Evolutionary conservation across 495 filamentous ascomycete species (phyloP), one percentile per base, ranked within the genome.

Genomic region (Sordaria brevicollis): DNA sequence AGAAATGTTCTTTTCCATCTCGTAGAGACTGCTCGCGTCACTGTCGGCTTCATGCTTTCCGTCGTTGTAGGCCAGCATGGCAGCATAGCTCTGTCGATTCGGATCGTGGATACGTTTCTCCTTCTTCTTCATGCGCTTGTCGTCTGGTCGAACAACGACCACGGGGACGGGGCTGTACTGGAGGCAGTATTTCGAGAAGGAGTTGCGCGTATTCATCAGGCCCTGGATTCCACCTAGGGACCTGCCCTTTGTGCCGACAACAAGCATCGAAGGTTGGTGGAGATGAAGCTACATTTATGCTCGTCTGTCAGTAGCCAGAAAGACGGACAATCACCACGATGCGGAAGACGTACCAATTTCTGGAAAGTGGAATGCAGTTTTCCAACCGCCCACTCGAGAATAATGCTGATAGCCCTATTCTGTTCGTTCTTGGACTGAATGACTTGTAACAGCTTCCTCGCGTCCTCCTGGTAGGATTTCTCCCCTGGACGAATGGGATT

Each of bases 81-180:
- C 86, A 41, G 88, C 87, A 80, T 99, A 99, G 67, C 87, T 90
- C 71, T 90, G 89, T 62, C 95, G 85, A 36, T 78, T 83, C 7
- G 93, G 93, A 71, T 98, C 92, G 57, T 89, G 87, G 15, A 88
- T 87, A 35, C 95, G 91, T 82, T 97, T 97, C 71, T 86, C 86
- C 79, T 96, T 97, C 79, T 96, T 96, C 81, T 96, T 97, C 73
- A 90, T 86, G 5, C 95, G 91, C 81, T 97, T 96, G 67, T 92
- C 89, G 33, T 90, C 91, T 65, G 95, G 94, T 2, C 95, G 89
- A 39, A 98, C 95, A 35, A 99, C 96, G 38, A 97, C 93, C 2
- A 97, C 94, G n/a, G 95, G 95, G 21, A 99, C 92, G 1, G 95
- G 95, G 8, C 92, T 97, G 79, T 96, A 92, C 77, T 98, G 94